Conservation (phyloP, 768 basidiomycete genomes). For the Tulasnella sp. region DNA sequence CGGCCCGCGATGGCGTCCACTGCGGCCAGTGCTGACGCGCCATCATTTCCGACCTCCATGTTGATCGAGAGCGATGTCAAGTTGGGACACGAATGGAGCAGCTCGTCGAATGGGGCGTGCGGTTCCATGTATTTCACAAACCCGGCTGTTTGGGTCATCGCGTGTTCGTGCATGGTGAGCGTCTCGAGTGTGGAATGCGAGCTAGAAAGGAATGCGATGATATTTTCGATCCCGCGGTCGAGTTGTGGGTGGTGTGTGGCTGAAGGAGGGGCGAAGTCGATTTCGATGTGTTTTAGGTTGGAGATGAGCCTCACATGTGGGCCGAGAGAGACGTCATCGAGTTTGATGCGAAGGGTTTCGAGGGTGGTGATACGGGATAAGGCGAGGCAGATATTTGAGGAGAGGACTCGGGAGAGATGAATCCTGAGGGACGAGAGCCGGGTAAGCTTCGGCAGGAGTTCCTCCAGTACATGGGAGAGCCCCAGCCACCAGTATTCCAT, state of each 20-base stretch:
- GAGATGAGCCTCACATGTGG: neutral
- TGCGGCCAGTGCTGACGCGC: neutral
- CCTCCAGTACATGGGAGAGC: neutral
- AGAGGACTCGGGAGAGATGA: neutral
- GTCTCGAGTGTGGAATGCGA: constrained; percentile 7
- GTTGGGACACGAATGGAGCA: neutral
- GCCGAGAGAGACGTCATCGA: neutral
- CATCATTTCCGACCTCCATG: neutral
- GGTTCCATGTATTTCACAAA: neutral
- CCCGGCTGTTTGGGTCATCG: neutral
- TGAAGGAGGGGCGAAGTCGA: neutral
- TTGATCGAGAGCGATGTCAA: neutral
- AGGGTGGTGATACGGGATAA: constrained; percentile 1
- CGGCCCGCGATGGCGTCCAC: constrained; percentile 4
- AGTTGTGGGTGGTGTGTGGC: neutral
- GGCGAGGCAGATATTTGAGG: neutral
- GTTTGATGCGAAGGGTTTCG: neutral
- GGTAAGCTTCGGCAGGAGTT: neutral
- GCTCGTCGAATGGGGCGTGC: neutral
- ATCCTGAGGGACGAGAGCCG: neutral
- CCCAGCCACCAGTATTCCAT: constrained; percentile 10
- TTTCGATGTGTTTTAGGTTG: neutral
- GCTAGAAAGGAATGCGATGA: neutral
- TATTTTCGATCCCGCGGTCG: neutral
- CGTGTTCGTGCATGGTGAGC: neutral